These are phyloP conservation scores for Tricharina praecox DNA, from an alignment of 495 filamentous ascomycete species.

Conservation along the genomic window DNA sequence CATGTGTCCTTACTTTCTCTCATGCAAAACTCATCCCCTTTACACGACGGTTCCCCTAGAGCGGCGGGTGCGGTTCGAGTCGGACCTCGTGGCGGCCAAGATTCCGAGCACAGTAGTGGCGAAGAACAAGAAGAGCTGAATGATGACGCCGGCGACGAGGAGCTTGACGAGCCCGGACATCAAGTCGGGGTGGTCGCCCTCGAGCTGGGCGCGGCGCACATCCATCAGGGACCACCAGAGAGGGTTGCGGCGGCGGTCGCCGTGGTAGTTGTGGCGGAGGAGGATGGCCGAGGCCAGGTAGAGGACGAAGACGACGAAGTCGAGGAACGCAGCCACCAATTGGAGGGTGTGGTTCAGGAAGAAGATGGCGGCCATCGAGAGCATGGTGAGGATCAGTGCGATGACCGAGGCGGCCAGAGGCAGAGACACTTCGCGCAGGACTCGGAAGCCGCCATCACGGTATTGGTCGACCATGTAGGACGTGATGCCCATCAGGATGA, in stretches of 20 bases:
- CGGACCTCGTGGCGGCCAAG: constrained; percentile 6
- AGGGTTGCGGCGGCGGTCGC: constrained; percentile 1
- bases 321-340: constrained; percentile 19
- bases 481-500: constrained; percentile 22
- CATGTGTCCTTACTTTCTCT: too few species aligned
- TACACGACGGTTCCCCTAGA: too few species aligned
- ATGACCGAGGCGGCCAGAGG: constrained; percentile 23
- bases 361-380: constrained; percentile 22
- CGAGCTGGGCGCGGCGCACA: neutral
- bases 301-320: constrained; percentile 23
- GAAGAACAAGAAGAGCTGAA: constrained; percentile 12
- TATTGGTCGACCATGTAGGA: constrained; percentile 24
- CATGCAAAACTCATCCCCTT: too few species aligned
- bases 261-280: constrained; percentile 21
- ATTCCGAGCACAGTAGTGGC: constrained; percentile 14
- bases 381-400: constrained; percentile 13
- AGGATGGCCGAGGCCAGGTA: constrained; percentile 20
- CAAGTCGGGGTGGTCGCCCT: neutral
- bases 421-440: constrained; percentile 14
- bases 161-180: constrained; percentile 12
- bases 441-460: neutral
- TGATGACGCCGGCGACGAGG: neutral
- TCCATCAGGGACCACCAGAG: constrained; percentile 6
- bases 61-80: neutral
- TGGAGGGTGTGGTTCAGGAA: constrained; percentile 14